These are phyloP conservation scores for Talaromyces pinophilus DNA, from an alignment of 2,329 filamentous ascomycete species.

Conservation along the genomic window DNA sequence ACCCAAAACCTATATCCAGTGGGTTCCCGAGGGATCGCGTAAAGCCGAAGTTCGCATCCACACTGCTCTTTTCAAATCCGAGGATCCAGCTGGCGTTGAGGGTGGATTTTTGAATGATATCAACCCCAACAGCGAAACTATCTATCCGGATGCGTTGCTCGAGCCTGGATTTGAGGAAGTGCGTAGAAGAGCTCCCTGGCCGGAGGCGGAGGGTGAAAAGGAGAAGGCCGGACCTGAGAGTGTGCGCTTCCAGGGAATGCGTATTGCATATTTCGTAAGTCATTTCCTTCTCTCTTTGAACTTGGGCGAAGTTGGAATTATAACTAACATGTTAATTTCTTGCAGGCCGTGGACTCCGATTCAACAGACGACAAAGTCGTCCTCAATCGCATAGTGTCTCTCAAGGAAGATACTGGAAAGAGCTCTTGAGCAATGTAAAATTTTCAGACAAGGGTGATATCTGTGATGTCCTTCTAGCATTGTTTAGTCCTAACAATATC, in stretches of 20 bases:
- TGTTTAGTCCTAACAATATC: not conserved
- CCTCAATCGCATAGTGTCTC: conserved; percentile 84
- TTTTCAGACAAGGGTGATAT: not conserved
- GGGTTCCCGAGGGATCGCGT: conserved; percentile 69
- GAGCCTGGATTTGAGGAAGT: conserved; percentile 84
- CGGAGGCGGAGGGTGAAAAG: conserved; percentile 70
- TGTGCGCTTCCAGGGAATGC: conserved; percentile 85
- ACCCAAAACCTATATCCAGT: conserved; percentile 82
- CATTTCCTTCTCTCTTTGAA: no score
- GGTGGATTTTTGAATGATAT: conserved; percentile 83
- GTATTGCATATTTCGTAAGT: conserved; percentile 76
- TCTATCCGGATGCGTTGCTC: conserved; percentile 74
- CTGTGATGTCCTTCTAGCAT: not conserved
- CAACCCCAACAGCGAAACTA: conserved; percentile 77
- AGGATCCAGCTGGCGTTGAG: conserved; percentile 73
- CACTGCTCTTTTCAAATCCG: conserved; percentile 81
- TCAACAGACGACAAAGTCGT: conserved; percentile 76
- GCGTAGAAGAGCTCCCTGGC: conserved; percentile 73
- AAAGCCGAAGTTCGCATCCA: conserved; percentile 75
- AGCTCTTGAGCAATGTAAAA: conserved; percentile 13
- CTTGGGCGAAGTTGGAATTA: no score
- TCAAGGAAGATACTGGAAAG: conserved; percentile 65
- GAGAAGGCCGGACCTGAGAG: conserved; percentile 44
- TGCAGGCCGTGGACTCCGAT: conserved; percentile 66
- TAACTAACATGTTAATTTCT: not conserved